Evolutionary conservation across 2,329 filamentous ascomycete genomes (phyloP).

Genomic region (Diaporthe vaccinii): DNA sequence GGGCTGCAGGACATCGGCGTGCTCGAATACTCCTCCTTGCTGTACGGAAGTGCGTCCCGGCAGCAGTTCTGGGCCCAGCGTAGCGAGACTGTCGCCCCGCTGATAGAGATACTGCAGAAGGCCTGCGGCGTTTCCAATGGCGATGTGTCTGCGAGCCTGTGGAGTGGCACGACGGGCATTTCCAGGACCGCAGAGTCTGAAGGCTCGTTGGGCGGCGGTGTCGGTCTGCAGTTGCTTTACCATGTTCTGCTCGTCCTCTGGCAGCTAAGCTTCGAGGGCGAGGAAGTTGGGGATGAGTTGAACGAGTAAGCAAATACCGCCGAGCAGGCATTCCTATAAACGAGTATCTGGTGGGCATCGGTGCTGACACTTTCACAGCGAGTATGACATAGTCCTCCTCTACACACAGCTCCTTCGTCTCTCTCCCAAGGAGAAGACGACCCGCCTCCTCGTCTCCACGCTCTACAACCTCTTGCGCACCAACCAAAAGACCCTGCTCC

Average conservation of each 20-base stretch:
- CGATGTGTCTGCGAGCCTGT: conserved; percentile 70
- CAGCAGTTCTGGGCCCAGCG: conserved; percentile 92
- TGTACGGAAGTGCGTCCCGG: conserved; percentile 81
- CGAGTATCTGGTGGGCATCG: neutral
- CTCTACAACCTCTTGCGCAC: conserved; percentile 84
- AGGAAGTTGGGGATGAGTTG: conserved; percentile 78
- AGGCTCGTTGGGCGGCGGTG: conserved; percentile 79
- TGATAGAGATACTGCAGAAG: conserved; percentile 85
- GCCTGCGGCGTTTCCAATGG: conserved; percentile 81
- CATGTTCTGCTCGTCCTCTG: conserved; percentile 93
- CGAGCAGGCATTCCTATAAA: neutral
- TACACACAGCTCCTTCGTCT: conserved; percentile 93
- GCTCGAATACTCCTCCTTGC: conserved; percentile 87
- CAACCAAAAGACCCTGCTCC: conserved; percentile 81
- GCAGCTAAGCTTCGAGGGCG: conserved; percentile 96
- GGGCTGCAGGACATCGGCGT: conserved; percentile 96
- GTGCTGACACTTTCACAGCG: conserved; percentile 67
- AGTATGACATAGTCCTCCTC: conserved; percentile 91
- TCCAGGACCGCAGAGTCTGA: conserved; percentile 73
- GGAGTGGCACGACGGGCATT: conserved; percentile 66
- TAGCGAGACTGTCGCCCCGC: conserved; percentile 84
- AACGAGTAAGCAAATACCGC: conserved; percentile 77
- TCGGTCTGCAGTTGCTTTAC: conserved; percentile 93
- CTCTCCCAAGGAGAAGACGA: conserved; percentile 98
- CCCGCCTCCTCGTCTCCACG: conserved; percentile 88